Conservation (phyloP, 2,329 filamentous ascomycete species). For the Calonectria naviculata region DNA sequence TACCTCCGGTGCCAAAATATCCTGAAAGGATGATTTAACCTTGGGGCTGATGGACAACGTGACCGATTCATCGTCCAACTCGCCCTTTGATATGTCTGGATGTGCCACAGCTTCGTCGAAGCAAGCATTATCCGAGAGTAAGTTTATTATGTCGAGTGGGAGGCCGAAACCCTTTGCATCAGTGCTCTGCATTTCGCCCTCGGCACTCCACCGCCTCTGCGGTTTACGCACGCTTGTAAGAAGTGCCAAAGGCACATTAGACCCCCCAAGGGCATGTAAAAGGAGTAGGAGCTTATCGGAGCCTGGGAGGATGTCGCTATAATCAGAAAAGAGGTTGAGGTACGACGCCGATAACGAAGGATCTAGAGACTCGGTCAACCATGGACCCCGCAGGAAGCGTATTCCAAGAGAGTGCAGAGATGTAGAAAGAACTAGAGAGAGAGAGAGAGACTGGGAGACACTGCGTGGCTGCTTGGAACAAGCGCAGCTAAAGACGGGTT, state of each 20-base stretch:
- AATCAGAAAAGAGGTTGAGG: slow-evolving; percentile 38
- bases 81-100: slow-evolving; percentile 34
- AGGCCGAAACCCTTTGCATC: slow-evolving; percentile 38
- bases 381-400: background rate
- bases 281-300: slow-evolving; percentile 41
- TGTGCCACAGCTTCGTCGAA: slow-evolving; percentile 14
- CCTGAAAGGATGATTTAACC: background rate
- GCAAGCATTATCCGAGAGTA: slow-evolving; percentile 28
- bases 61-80: slow-evolving; percentile 24
- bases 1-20: slow-evolving; percentile 21
- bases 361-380: slow-evolving; percentile 10
- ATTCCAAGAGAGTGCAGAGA: background rate
- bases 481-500: rapidly evolving
- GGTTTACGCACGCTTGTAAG: slow-evolving; percentile 33
- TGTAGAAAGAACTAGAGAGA: background rate
- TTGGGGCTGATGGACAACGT: slow-evolving; percentile 19
- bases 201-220: slow-evolving; percentile 38
- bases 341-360: slow-evolving; percentile 25
- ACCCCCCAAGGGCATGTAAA: slow-evolving; percentile 35
- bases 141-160: slow-evolving; percentile 24
- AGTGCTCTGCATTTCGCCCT: slow-evolving; percentile 40
- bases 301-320: slow-evolving; percentile 38
- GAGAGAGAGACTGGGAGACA: background rate
- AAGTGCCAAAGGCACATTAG: slow-evolving; percentile 35
- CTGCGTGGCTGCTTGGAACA: background rate